Conservation (phyloP, 1,284 basidiomycete species). For the Peniophora sp. region DNA sequence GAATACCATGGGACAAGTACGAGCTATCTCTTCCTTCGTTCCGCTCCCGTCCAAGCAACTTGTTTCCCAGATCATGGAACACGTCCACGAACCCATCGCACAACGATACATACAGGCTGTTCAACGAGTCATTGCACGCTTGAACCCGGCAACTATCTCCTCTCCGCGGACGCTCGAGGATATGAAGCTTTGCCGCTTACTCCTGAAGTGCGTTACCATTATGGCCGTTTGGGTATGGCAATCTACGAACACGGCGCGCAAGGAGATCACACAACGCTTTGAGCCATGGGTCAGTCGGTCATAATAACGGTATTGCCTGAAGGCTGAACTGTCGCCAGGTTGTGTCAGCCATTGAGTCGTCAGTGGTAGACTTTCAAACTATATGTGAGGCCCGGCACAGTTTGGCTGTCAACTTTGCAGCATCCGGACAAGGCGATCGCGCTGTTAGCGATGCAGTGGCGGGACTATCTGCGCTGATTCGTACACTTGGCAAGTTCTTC, state of each 20-base stretch:
- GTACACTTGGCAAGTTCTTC: slow-evolving; percentile 71
- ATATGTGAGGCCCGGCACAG: slow-evolving; percentile 40
- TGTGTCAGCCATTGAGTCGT: slow-evolving; percentile 49
- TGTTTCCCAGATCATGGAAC: slow-evolving; percentile 41
- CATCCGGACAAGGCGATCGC: slow-evolving; percentile 9
- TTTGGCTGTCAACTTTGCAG: slow-evolving; percentile 13
- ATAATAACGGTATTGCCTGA: slow-evolving; percentile 9
- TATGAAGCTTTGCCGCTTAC: slow-evolving; percentile 53
- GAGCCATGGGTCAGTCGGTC: slow-evolving; percentile 25
- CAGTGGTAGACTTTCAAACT: slow-evolving; percentile 43
- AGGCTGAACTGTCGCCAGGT: slow-evolving; percentile 32
- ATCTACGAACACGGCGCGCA: neutral
- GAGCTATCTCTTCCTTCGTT: slow-evolving; percentile 1
- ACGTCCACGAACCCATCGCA: slow-evolving; percentile 43
- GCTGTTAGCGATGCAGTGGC: too few relatives aligned
- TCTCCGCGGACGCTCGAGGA: slow-evolving; percentile 35
- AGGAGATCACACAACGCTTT: neutral
- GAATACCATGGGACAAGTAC: slow-evolving; percentile 55
- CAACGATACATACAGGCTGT: slow-evolving; percentile 53
- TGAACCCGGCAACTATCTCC: slow-evolving; percentile 25
- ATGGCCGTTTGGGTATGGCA: slow-evolving; percentile 67
- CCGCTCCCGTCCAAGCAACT: neutral
- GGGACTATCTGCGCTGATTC: slow-evolving; percentile 47
- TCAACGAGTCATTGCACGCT: slow-evolving; percentile 28
- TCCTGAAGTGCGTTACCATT: slow-evolving; percentile 64